phyloP scores from a whole-genome alignment of 73 alveolate genomes.

The Paramecium biaurelia region DNA sequence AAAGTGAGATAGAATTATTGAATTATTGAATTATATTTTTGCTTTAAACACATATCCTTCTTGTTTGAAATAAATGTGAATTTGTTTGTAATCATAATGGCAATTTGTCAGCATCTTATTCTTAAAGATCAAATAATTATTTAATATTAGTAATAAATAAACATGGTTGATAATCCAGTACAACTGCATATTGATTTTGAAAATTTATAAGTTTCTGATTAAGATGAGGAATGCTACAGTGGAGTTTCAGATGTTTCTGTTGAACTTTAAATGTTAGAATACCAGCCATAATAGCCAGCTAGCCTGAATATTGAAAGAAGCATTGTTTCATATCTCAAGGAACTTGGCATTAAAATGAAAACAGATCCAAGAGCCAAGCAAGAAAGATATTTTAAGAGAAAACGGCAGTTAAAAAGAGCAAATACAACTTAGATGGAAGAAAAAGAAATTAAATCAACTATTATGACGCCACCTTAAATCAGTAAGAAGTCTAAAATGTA shows the following conservation, averaged over 20 bases:
- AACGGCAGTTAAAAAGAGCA: background rate
- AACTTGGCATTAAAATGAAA: constrained; percentile 25
- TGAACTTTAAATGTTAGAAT: background rate
- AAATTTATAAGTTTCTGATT: background rate
- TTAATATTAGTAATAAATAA: background rate
- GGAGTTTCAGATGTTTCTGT: constrained; percentile 35
- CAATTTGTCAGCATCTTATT: background rate
- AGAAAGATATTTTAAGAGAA: background rate
- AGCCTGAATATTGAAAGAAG: constrained; percentile 3
- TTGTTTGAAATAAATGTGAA: background rate
- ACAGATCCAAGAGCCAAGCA: constrained; percentile 43
- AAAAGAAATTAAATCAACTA: background rate
- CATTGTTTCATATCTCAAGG: background rate
- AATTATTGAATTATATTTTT: background rate
- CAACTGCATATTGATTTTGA: background rate
- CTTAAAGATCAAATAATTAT: background rate
- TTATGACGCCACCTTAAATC: background rate
- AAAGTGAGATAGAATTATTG: background rate
- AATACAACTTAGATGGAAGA: background rate
- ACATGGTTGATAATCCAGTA: background rate
- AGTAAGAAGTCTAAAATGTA: background rate
- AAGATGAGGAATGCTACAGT: constrained; percentile 26
- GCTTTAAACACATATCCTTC: background rate
- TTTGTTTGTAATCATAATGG: background rate
- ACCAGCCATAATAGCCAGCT: background rate